These are phyloP conservation scores for Auricularia sp. DNA, from an alignment of 768 basidiomycete species.

Conservation along the genomic window DNA sequence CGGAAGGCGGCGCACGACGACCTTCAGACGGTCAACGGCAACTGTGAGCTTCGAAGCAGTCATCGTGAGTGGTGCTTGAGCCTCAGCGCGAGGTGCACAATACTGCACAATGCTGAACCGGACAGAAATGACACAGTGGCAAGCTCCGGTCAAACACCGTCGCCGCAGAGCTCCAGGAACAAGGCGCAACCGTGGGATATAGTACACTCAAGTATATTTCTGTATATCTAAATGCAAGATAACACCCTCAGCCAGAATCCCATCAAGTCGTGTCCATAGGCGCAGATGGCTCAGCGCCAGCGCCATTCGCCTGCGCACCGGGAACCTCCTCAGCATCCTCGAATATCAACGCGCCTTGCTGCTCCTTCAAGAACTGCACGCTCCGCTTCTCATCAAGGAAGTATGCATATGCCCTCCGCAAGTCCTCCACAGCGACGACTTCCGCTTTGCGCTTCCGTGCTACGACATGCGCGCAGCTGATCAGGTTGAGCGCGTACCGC, in stretches of 20 bases:
- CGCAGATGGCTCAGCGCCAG: no score
- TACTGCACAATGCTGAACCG: no score
- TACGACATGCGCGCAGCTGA: conserved; percentile 82
- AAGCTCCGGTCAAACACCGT: no score
- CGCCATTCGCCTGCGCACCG: not conserved
- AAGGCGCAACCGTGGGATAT: no score
- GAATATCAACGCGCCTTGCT: conserved; percentile 16
- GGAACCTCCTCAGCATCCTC: conserved; percentile 26
- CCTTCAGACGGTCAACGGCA: conserved; percentile 42
- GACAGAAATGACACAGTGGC: no score
- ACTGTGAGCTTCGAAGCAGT: not conserved
- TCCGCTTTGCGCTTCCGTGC: conserved; percentile 75
- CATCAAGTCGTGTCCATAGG: not conserved
- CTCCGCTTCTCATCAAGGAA: conserved; percentile 92
- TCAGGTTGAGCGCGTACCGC: conserved; percentile 89
- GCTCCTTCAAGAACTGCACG: conserved; percentile 81
- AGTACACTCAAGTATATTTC: no score
- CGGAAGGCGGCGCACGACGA: conserved; percentile 77
- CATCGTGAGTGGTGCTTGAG: not conserved
- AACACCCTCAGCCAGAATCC: not conserved
- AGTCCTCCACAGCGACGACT: conserved; percentile 74
- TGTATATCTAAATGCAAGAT: not conserved
- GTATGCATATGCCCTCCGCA: conserved; percentile 73
- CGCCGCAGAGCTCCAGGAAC: no score
- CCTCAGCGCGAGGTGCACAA: no score